Percentiles rank a stretch among this genome's conserved stretches.
phyloP scores from a whole-genome alignment of 1,139 yeast genomes.

The Magnusiomyces sp. region DNA sequence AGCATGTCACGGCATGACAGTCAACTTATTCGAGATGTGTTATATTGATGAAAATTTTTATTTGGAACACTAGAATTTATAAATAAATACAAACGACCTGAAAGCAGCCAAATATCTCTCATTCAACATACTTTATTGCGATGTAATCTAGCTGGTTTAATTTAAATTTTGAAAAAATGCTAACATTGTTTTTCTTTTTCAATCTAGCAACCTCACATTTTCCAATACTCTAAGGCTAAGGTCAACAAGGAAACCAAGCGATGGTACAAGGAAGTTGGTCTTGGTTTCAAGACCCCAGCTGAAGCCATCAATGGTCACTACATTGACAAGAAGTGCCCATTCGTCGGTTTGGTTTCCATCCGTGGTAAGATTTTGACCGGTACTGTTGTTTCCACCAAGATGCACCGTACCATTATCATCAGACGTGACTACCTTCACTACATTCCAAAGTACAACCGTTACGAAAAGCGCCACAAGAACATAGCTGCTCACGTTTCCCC shows the following conservation, averaged over 20 bases:
- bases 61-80: no score
- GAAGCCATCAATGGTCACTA: conserved; percentile 97
- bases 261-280: conserved; percentile 99
- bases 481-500: conserved; percentile 99
- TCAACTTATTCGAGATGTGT: no score
- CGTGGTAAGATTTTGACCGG: conserved; percentile 97
- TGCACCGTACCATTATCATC: conserved; percentile 99
- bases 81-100: no score
- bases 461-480: conserved; percentile 99
- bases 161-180: not conserved
- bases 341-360: conserved; percentile 92
- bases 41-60: no score
- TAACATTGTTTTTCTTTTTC: conserved; percentile 5
- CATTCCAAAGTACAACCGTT: conserved; percentile 99
- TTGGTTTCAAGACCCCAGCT: conserved; percentile 99
- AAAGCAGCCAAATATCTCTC: no score
- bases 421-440: conserved; percentile 99
- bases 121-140: no score
- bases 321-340: conserved; percentile 99
- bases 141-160: no score
- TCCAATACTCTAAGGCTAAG: conserved; percentile 99
- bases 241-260: conserved; percentile 99
- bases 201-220: conserved; percentile 96
- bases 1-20: no score
- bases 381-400: conserved; percentile 98